Percentiles rank a stretch among this genome's conserved stretches.
phyloP scores from a whole-genome alignment of 2,329 filamentous ascomycete species.

The Aspergillus melleus region DNA sequence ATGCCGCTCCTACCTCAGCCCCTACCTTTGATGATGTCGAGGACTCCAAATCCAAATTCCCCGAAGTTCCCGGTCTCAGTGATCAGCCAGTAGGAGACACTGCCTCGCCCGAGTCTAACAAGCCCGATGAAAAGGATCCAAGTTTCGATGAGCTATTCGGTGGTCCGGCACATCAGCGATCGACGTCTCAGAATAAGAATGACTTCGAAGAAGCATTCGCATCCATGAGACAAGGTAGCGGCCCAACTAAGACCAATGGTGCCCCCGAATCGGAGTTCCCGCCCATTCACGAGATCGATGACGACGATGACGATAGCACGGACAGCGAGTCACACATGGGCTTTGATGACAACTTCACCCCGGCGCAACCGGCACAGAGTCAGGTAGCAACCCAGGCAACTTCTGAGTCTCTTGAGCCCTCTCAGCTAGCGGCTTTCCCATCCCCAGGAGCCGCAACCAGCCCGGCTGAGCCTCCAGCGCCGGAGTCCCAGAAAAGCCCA shows the following conservation, averaged over 20 bases:
- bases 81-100: conserved; percentile 39
- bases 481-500: conserved; percentile 59
- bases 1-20: conserved; percentile 13
- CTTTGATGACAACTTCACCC: conserved; percentile 91
- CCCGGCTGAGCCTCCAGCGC: conserved; percentile 48
- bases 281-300: conserved; percentile 82
- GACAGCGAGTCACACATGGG: conserved; percentile 65
- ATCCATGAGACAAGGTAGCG: conserved; percentile 48
- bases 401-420: conserved; percentile 37
- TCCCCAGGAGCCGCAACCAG: conserved; percentile 40
- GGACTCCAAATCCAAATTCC: conserved; percentile 21
- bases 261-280: conserved; percentile 70
- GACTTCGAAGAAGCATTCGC: conserved; percentile 51
- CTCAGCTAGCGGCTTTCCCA: conserved; percentile 40
- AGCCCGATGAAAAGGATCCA: conserved; percentile 33
- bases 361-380: conserved; percentile 51
- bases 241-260: conserved; percentile 41
- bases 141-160: conserved; percentile 50
- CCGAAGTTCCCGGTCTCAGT: conserved; percentile 19
- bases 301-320: conserved; percentile 77
- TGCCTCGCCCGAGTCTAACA: conserved; percentile 44
- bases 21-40: conserved; percentile 38
- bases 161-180: conserved; percentile 43
- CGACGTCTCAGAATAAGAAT: conserved; percentile 47
- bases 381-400: conserved; percentile 28